Conservation (phyloP, 257 asterid species). For the Fraxinus anomala region DNA sequence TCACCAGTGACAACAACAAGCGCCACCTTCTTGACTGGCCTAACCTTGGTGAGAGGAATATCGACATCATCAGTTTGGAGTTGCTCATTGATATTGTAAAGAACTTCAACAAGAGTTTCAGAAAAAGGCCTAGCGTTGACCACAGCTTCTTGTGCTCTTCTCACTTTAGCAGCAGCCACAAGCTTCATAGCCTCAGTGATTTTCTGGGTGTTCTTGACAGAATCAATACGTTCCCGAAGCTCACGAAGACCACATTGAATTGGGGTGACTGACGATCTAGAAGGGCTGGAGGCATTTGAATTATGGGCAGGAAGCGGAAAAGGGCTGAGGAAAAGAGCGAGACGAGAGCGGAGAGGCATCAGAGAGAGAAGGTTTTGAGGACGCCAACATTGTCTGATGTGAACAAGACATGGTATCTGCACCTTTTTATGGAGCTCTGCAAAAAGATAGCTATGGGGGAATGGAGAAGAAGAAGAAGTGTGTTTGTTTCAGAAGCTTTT, state of each 20-base stretch:
- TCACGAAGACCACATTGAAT: constrained; percentile 76
- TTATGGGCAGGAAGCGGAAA: constrained; percentile 44
- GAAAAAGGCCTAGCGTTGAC: constrained; percentile 87
- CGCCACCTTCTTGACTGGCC: constrained; percentile 88
- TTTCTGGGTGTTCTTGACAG: constrained; percentile 87
- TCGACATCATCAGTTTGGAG: constrained; percentile 75
- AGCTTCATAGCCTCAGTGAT: constrained; percentile 98
- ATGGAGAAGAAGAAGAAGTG: constrained; percentile 25
- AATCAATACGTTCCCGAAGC: constrained; percentile 73
- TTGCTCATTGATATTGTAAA: constrained; percentile 93
- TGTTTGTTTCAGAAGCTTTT: constrained; percentile 25
- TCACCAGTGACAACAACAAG: constrained; percentile 92
- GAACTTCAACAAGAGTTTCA: constrained; percentile 82
- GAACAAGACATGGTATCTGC: constrained; percentile 69
- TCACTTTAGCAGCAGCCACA: constrained; percentile 92
- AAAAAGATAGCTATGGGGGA: constrained; percentile 36
- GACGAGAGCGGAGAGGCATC: constrained; percentile 65
- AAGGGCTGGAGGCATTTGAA: constrained; percentile 25
- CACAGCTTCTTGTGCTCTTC: constrained; percentile 94
- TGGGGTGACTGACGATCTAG: constrained; percentile 32
- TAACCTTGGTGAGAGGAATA: constrained; percentile 65
- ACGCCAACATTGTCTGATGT: constrained; percentile 68
- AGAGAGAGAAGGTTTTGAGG: constrained; percentile 74
- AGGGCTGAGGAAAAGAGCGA: constrained; percentile 63
- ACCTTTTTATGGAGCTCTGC: constrained; percentile 28